A percentile compares a stretch with the other conserved stretches of the same genome.
These are phyloP conservation scores for Takakia lepidozioides DNA, from an alignment of 225 moss, liverwort and hornwort genomes.

Conservation along the genomic window DNA sequence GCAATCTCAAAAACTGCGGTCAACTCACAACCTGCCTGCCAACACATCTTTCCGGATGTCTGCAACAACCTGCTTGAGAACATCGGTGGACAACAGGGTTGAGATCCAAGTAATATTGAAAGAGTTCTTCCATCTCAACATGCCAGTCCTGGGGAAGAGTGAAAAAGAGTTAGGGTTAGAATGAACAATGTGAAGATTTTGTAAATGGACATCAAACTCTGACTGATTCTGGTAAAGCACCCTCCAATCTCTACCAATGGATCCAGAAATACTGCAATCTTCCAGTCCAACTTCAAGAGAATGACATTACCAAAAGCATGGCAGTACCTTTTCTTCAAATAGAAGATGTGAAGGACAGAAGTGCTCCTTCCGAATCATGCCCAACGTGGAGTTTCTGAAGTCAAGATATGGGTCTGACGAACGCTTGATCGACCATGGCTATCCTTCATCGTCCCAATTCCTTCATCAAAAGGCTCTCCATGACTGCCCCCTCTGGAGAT, in stretches of 20 bases:
- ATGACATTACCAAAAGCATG: no score
- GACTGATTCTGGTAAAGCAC: no score
- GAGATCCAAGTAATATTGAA: conserved; percentile 49
- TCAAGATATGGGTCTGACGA: conserved; percentile 27
- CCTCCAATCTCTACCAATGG: no score
- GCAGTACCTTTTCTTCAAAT: no score
- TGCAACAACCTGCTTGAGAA: conserved; percentile 29
- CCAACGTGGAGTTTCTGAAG: conserved; percentile 28
- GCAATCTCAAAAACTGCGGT: no score
- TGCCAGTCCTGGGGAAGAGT: conserved; percentile 9
- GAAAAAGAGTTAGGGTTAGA: no score
- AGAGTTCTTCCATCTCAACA: conserved; percentile 34
- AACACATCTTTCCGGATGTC: conserved; percentile 18
- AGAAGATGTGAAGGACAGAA: background rate
- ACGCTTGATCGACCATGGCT: conserved; percentile 35
- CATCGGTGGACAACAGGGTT: conserved; percentile 49
- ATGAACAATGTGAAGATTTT: no score
- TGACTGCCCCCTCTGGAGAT: no score
- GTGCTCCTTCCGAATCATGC: conserved; percentile 43
- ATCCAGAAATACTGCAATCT: no score
- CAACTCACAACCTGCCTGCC: no score
- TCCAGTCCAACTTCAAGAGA: no score
- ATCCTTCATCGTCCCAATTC: conserved; percentile 4
- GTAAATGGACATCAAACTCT: no score
- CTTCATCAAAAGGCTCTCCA: background rate